phyloP scores from a whole-genome alignment of 2,329 filamentous ascomycete species.

The Knufia petricola region DNA sequence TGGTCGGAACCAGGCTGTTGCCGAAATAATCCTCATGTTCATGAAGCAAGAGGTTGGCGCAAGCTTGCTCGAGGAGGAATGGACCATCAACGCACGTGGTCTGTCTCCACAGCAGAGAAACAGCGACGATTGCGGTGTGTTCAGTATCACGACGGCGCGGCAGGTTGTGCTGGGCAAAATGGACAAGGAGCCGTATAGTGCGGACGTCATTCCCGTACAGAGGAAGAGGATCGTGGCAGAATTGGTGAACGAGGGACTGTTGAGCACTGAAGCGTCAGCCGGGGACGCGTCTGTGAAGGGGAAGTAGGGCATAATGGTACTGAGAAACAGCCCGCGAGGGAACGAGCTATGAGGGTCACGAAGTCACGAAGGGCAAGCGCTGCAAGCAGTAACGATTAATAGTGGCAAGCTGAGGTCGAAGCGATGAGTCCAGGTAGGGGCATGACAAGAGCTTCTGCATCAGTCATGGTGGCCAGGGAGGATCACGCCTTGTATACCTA shows the following conservation, averaged over 20 bases:
- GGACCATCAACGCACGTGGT: constrained; percentile 26
- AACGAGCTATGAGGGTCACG: neutral
- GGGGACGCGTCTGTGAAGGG: neutral
- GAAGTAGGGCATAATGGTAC: too few relatives aligned
- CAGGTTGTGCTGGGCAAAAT: constrained; percentile 34
- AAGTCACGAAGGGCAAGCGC: too few relatives aligned
- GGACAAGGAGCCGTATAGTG: constrained; percentile 34
- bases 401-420: too few relatives aligned
- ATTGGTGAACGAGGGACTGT: constrained; percentile 19
- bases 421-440: too few relatives aligned
- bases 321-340: too few relatives aligned
- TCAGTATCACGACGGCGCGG: constrained; percentile 40
- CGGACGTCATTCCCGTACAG: constrained; percentile 32
- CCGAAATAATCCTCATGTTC: constrained; percentile 33
- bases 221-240: constrained; percentile 40
- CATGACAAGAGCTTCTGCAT: too few relatives aligned
- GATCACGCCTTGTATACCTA: too few relatives aligned
- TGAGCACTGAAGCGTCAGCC: neutral
- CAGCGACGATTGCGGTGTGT: constrained; percentile 42
- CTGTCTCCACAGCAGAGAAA: constrained; percentile 38
- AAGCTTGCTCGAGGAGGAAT: constrained; percentile 35
- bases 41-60: constrained; percentile 33
- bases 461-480: too few relatives aligned
- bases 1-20: constrained; percentile 24
- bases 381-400: too few relatives aligned